Conservation (phyloP, 2,329 filamentous ascomycete genomes). For the Talaromyces verruculosus region DNA sequence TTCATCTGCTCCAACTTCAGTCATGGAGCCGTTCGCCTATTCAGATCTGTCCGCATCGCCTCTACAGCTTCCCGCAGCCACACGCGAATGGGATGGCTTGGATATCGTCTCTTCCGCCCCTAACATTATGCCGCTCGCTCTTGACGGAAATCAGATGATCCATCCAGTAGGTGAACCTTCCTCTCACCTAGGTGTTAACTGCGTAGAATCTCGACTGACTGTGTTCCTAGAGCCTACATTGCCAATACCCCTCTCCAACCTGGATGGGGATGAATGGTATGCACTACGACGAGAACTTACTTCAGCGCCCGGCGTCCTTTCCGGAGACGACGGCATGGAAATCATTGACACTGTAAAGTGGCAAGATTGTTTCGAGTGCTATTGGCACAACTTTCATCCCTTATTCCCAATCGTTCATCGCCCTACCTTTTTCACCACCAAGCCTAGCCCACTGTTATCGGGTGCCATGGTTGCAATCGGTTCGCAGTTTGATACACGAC, state of each 20-base stretch:
- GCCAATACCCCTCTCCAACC: constrained; percentile 40
- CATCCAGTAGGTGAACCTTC: constrained; percentile 38
- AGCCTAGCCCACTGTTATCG: constrained; percentile 34
- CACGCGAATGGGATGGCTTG: constrained; percentile 36
- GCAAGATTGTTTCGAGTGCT: constrained; percentile 37
- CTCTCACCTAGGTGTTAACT: constrained; percentile 21
- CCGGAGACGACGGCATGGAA: constrained; percentile 36
- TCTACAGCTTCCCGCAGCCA: constrained; percentile 33
- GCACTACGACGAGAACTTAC: constrained; percentile 41
- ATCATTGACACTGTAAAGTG: constrained; percentile 36
- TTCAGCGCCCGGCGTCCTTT: constrained; percentile 36
- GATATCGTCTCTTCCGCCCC: constrained; percentile 32
- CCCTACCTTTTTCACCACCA: constrained; percentile 34
- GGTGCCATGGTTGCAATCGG: constrained; percentile 39
- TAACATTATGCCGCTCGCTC: constrained; percentile 37
- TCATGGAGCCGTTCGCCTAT: constrained; percentile 39
- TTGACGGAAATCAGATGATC: constrained; percentile 38
- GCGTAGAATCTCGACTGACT: not conserved
- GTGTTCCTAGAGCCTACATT: constrained; percentile 34
- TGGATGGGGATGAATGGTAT: constrained; percentile 42
- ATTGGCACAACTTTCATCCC: constrained; percentile 39
- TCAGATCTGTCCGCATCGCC: constrained; percentile 37
- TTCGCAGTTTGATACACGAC: constrained; percentile 36
- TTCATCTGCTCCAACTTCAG: constrained; percentile 36
- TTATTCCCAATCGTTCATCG: constrained; percentile 38